A percentile compares a stretch with the other conserved stretches of the same genome.
Evolutionary conservation across 2,329 filamentous ascomycete species (phyloP).

Genomic region (Ambrosiella cleistominuta): DNA sequence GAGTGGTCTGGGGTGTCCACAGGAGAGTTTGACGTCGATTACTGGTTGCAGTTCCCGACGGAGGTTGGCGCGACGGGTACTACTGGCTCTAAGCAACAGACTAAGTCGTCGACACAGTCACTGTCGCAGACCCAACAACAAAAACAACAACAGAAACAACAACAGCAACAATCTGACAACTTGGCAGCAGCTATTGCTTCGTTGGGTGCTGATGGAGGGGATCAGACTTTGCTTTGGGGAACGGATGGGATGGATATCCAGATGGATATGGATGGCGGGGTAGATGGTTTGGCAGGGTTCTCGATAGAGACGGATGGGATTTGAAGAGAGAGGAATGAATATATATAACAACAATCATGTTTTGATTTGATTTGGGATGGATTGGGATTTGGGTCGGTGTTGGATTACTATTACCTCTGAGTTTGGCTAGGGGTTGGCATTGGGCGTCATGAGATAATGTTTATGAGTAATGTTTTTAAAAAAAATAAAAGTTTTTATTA

Average conservation of each 20-base stretch:
- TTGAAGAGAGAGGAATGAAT: too few species aligned
- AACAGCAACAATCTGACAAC: background rate
- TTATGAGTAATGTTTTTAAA: too few species aligned
- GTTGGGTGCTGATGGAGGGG: background rate
- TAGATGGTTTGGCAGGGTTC: constrained; percentile 15
- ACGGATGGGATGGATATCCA: constrained; percentile 6
- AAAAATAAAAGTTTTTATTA: too few species aligned
- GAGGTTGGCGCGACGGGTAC: constrained; percentile 27
- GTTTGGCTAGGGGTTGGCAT: too few species aligned
- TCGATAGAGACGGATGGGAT: too few species aligned
- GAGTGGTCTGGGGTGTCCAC: constrained; percentile 36
- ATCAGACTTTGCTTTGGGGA: constrained; percentile 9
- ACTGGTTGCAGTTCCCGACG: constrained; percentile 40
- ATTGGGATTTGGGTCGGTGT: too few species aligned
- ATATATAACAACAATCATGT: too few species aligned
- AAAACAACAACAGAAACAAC: background rate
- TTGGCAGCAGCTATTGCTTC: background rate
- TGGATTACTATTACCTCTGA: too few species aligned
- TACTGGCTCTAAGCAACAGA: background rate
- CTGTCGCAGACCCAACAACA: too few species aligned
- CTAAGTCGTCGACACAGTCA: too few species aligned
- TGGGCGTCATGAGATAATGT: too few species aligned
- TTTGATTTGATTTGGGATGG: too few species aligned
- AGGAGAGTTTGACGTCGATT: constrained; percentile 38
- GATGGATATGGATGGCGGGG: background rate